Base-by-base conservation (phyloP, 1,284 basidiomycete species). In the Coniferiporia weirii region DNA sequence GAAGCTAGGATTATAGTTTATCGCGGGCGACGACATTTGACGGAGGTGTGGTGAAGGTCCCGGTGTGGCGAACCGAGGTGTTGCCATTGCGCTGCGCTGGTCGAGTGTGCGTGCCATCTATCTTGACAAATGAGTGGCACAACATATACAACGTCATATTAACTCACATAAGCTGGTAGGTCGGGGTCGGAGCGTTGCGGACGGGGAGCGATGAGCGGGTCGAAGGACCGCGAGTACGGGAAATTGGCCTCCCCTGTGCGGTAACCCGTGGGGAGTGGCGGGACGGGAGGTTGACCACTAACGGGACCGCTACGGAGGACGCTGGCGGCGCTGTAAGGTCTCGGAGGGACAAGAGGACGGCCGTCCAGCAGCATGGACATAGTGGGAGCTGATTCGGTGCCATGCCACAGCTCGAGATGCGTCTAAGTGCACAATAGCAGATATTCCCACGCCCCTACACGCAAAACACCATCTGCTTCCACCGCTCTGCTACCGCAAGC, bases 71-170 rank as follows among this genome's bases (percentile, higher is more conserved):
- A 51, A 36, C 34, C 54, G 60, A 47, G 35, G 47, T 13, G 45
- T 17, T 17, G 22, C 49, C 52, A 66, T 63, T 57, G 66, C 59
- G n/a, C 54, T 58, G 43, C 80, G 78, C 53, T 76, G 73, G 66
- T 83, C 83, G 8, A 89, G 72, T 12, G 75, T 78, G 60, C 78
- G 76, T 20, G 84, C 84, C 80, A 89, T 89, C 86, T 87, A 69
- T 7, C 19, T 10, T 19, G 47, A 9, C 2, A 40, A 22, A 48
- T 47, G 13, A 17, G 54, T 4, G 70, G 47, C 44, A 52, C 58
- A 59, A 56, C 56, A 56, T 57, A 55, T 63, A 61, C 32, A 47
- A 45, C 50, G 57, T 62, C 53, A 57, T 40, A 3, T 17, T 4
- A 53, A 72, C 83, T 68, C 67, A 85, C 86, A 67, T 86, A 84